Base-by-base conservation (phyloP, 257 asterid species). In the Paraleonurus japonicus region DNA sequence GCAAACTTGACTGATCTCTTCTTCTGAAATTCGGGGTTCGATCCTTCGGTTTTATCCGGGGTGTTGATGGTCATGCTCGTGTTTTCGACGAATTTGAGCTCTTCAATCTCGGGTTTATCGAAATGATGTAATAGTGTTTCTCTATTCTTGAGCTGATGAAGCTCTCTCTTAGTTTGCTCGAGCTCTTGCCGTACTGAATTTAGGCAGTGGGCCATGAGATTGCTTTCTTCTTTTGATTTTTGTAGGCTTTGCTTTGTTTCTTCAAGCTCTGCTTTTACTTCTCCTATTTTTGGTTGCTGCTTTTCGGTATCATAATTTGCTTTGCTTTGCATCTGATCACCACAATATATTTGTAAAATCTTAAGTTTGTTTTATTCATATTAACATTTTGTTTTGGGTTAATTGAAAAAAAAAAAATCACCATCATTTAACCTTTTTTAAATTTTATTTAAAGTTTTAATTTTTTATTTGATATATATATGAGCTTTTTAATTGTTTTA, bases 1-100 rank as follows among this genome's bases (percentile, higher is more conserved):
- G 95, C 97, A 70, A 92, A 92, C 77, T 87, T 92, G 51, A 92
- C 96, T 0, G 92, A 86, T 69, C 96, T 86, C 73, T 85, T 92
- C 79, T 82, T 89, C 53, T 92, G 69, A 69, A 74, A 55, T 15
- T 71, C 75, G 51, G 61, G 17, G 35, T 43, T 43, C 1, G 51
- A 19, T 4, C 15, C 51, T 45, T 68, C 2, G 16, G 51, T 6
- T 62, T 74, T 58, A 9, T 28, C 80, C 22, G 57, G 76, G 48
- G 69, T 63, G 65, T 54, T 65, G 10, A 55, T 76, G 24, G 63
- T 65, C 9, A 61, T 76, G 67, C 24, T 48, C 26, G 75, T 16
- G 62, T 82, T 85, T 28, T 87, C 92, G 2, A 92, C 76, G 53
- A 86, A 86, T 70, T 89, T 89, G 32, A 87, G 72, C 65, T 89